Evolutionary conservation across 148 eudicot genomes (phyloP).

Genomic region (Oxyria digyna): DNA sequence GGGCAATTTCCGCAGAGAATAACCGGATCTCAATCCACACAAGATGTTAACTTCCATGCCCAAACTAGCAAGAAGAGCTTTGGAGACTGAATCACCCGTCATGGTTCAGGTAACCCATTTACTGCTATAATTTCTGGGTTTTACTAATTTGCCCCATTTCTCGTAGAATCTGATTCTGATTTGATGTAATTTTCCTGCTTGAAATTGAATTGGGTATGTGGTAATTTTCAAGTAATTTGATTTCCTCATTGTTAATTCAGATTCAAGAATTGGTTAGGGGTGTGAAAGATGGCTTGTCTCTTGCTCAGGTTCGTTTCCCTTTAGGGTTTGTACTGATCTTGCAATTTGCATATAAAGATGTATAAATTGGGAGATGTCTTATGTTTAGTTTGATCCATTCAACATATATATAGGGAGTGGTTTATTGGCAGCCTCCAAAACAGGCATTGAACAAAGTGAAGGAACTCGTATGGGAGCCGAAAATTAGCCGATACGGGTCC

Average conservation of each 20-base stretch:
- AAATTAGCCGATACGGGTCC: slow-evolving; percentile 80
- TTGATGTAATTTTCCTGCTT: slow-evolving; percentile 1
- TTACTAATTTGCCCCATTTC: slow-evolving; percentile 5
- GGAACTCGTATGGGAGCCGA: slow-evolving; percentile 76
- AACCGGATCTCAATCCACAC: background rate
- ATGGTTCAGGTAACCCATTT: slow-evolving; percentile 37
- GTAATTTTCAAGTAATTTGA: background rate
- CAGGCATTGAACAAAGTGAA: slow-evolving; percentile 59
- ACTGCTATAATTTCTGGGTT: background rate
- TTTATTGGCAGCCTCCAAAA: slow-evolving; percentile 93
- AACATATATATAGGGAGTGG: slow-evolving; percentile 64
- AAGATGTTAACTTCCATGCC: slow-evolving; percentile 18
- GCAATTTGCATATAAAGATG: background rate
- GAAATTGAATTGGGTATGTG: background rate
- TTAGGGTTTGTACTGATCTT: background rate
- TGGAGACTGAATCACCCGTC: slow-evolving; percentile 47
- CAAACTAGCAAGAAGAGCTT: slow-evolving; percentile 34
- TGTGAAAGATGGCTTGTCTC: slow-evolving; percentile 66
- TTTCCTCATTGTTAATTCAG: slow-evolving; percentile 31
- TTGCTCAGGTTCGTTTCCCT: slow-evolving; percentile 79
- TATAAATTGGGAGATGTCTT: background rate
- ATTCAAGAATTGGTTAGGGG: slow-evolving; percentile 71
- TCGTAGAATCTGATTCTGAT: background rate
- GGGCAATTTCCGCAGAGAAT: background rate
- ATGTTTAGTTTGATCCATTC: background rate